These are phyloP conservation scores for Komagataella pastoris DNA, from an alignment of 805 yeast genomes.

Conservation along the genomic window DNA sequence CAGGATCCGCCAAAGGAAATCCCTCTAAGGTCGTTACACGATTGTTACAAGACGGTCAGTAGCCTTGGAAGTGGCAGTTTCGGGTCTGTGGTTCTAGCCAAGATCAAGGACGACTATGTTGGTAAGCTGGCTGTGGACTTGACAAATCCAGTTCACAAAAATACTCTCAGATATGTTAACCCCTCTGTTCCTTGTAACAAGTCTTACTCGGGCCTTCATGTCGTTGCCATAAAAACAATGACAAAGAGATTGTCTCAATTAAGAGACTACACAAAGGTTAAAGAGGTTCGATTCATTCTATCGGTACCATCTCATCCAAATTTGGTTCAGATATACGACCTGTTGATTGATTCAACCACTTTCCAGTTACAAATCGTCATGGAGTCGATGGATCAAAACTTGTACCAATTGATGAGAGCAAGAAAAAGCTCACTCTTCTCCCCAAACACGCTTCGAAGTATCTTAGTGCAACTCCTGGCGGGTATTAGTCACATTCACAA, in stretches of 20 bases:
- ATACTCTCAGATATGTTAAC: constrained; percentile 42
- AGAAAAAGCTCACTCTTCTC: constrained; percentile 43
- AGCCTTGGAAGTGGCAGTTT: constrained; percentile 65
- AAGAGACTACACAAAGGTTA: constrained; percentile 42
- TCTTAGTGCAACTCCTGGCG: constrained; percentile 55
- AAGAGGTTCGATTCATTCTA: constrained; percentile 56
- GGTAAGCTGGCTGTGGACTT: constrained; percentile 7
- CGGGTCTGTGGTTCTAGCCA: constrained; percentile 58
- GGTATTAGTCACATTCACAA: constrained; percentile 78
- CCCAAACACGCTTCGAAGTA: constrained; percentile 44
- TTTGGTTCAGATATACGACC: constrained; percentile 63
- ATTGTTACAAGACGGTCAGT: constrained; percentile 35
- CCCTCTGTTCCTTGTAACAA: constrained; percentile 7
- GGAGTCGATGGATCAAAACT: constrained; percentile 79
- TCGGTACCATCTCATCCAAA: constrained; percentile 59
- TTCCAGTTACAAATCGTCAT: constrained; percentile 66
- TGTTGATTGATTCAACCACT: constrained; percentile 54
- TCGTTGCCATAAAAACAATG: constrained; percentile 80
- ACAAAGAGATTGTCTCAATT: constrained; percentile 36
- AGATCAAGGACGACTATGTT: constrained; percentile 10
- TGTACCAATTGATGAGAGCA: constrained; percentile 62
- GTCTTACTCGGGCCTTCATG: constrained; percentile 3
- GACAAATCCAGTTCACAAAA: constrained; percentile 7
- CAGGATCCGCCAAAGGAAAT: constrained; percentile 6
- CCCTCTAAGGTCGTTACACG: constrained; percentile 27